A percentile compares a stretch with the other conserved stretches of the same genome.
Evolutionary conservation across 805 yeast genomes (phyloP).

Genomic region (Candida piceae): DNA sequence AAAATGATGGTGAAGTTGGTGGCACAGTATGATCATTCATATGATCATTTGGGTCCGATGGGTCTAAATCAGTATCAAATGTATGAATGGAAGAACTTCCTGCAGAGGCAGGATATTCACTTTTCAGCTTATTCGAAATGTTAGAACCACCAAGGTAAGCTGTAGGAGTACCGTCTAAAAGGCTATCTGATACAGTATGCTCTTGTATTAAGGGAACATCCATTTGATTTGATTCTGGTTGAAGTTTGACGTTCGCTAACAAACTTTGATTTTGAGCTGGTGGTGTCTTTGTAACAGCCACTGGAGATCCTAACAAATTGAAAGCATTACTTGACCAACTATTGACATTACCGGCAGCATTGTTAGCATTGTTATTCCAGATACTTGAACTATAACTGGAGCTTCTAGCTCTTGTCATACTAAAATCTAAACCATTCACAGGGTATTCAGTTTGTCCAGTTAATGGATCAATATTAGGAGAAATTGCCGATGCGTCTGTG

Average conservation of each 20-base stretch:
- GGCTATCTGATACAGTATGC: neutral
- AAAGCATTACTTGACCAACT: slow-evolving; percentile 9
- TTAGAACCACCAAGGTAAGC: slow-evolving; percentile 1
- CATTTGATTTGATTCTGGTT: no score
- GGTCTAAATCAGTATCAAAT: slow-evolving; percentile 16
- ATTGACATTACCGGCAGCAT: slow-evolving; percentile 12
- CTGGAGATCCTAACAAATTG: slow-evolving; percentile 8
- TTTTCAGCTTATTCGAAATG: no score
- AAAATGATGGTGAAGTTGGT: slow-evolving; percentile 34
- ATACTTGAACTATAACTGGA: slow-evolving; percentile 33
- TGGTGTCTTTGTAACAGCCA: slow-evolving; percentile 9
- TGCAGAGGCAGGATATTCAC: slow-evolving; percentile 5
- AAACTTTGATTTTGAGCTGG: neutral
- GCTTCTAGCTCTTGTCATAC: slow-evolving; percentile 27
- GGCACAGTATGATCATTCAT: slow-evolving; percentile 28
- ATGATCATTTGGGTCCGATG: neutral
- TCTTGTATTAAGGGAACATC: no score
- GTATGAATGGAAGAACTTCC: slow-evolving; percentile 19
- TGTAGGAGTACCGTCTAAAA: slow-evolving; percentile 2
- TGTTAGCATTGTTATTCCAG: slow-evolving; percentile 22
- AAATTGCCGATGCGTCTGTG: slow-evolving; percentile 4
- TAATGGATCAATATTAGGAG: slow-evolving; percentile 5
- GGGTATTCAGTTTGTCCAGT: slow-evolving; percentile 6
- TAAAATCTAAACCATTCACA: slow-evolving; percentile 9
- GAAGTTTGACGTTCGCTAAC: neutral